Evolutionary conservation across 2,329 filamentous ascomycete species (phyloP), one percentile per base, ranked within the genome.

Genomic region (Aspergillus ochraceus): DNA sequence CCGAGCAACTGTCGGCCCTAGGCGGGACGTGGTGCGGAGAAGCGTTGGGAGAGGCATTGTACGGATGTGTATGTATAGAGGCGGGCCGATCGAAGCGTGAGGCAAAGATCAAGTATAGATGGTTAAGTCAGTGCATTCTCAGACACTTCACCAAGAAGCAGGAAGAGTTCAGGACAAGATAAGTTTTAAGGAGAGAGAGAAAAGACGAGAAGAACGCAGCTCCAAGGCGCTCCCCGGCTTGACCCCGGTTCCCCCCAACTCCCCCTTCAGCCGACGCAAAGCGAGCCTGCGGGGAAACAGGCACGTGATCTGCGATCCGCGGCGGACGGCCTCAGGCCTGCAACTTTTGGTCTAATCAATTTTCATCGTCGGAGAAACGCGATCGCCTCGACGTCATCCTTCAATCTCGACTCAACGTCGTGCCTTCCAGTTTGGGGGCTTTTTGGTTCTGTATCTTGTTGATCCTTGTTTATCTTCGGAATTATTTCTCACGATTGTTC

Each of bases 1-100:
- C 55, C 67, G 71, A 62, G 67, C 64, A 46, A 67, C 66, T 30
- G 68, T 66, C 61, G 70, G 71, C 50, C 68, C 64, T 53, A 76
- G 55, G 66, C 74, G 73, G 69, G 72, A 68, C 57, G 71, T 67
- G 60, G 73, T 76, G 73, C 74, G 74, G 74, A 76, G 74, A 74
- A 76, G 66, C 39, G 74, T 70, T 49, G 74, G 74, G 57, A 76
- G 66, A 49, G 74, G 67, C 74, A 77, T 76, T 63, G 64, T 63
- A 54, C 39, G 30, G 46, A 45, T n/a, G 49, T 55, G 19, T 51
- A 36, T 24, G 46, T 10, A 42, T 46, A 10, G 11, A 14, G 32
- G 14, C 14, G 36, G 36, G 17, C 17, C 32, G 32, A 36, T 36
- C 32, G 12, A 36, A 36, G 32, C 32, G 32, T 42, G 36, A 17